Percentiles rank a stretch among this genome's conserved stretches.
phyloP scores from a whole-genome alignment of 495 filamentous ascomycete genomes.

The Lasiosphaeris hirsuta region DNA sequence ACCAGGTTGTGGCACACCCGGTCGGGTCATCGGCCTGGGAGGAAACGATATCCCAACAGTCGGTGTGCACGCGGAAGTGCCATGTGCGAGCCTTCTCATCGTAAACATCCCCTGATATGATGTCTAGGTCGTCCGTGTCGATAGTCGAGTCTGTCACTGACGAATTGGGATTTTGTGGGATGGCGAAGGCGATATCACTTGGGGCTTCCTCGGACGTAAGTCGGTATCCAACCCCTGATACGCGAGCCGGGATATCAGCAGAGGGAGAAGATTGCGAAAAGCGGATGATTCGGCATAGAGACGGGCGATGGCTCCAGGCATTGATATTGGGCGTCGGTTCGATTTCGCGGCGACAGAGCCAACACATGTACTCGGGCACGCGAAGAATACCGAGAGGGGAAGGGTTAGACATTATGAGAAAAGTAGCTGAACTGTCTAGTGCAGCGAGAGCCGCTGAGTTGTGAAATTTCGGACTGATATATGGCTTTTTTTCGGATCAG shows the following conservation, averaged over 20 bases:
- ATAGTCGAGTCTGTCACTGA: background rate
- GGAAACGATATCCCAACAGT: slow-evolving; percentile 22
- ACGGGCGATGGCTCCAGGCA: background rate
- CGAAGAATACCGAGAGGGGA: background rate
- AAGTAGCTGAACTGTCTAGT: too few species aligned
- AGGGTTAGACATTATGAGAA: background rate
- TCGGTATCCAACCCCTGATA: slow-evolving; percentile 7
- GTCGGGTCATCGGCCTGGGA: slow-evolving; percentile 3
- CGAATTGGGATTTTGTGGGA: background rate
- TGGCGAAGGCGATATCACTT: slow-evolving; percentile 1
- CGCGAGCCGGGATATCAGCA: background rate
- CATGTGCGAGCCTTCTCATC: slow-evolving; percentile 5
- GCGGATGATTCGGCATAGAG: background rate
- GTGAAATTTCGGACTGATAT: too few species aligned
- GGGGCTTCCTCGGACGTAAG: background rate
- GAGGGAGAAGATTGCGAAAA: background rate
- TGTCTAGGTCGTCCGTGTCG: background rate
- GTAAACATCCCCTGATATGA: background rate
- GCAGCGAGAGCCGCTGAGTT: too few species aligned
- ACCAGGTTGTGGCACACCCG: slow-evolving; percentile 9
- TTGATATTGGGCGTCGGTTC: slow-evolving; percentile 2
- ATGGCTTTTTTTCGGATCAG: too few species aligned
- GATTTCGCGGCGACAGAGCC: slow-evolving; percentile 19
- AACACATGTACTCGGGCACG: slow-evolving; percentile 11
- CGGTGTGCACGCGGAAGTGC: slow-evolving; percentile 21